Evolutionary conservation across 345 rosid species (phyloP), one percentile per base, ranked within the genome.

Genomic region (Pistacia atlantica): DNA sequence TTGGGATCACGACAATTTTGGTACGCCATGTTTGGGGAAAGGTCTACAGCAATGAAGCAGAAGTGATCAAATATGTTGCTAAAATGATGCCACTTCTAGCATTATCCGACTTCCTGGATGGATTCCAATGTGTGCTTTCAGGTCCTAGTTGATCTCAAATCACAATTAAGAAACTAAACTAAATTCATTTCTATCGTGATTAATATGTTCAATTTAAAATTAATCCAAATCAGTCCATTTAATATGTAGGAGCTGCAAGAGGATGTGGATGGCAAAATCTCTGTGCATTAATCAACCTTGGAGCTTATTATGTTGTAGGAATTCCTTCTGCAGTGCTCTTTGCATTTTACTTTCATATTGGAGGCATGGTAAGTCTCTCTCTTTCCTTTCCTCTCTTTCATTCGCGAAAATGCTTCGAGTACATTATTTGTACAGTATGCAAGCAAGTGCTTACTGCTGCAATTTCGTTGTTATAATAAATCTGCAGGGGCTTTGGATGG

Each of bases 251-350:
- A 14, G 88, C 89, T 58, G 87, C 87, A 1, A 85, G 89, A 74
- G 92, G 92, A 38, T 86, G 89, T 56, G 90, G 87, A 58, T 85
- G 90, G 89, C 89, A 77, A 67, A 87, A 82, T 17, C 57, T 85
- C 1, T 80, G 92, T 38, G 79, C 90, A 20, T 48, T 18, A 46
- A 84, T 89, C 67, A 86, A 89, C 63, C 85, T 86, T n/a, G 87
- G 82, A 38, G 88, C 89, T 69, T 88, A 86, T 78, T 88, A 88
- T 42, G 83, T 62, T 13, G 85, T 82, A 57, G 90, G 79, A 46
- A 80, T 87, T 79, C 90, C 90, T 65, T 80, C 33, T 42, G 88
- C 89, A 9, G 69, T 85, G 28, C 60, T 85, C 0, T 76, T 82
- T 42, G 89, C 90, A 25, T 87, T 89, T 71, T 37, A 38, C 70